These are phyloP conservation scores for Pterulicium gracile DNA, from an alignment of 1,284 basidiomycete species.

Conservation along the genomic window DNA sequence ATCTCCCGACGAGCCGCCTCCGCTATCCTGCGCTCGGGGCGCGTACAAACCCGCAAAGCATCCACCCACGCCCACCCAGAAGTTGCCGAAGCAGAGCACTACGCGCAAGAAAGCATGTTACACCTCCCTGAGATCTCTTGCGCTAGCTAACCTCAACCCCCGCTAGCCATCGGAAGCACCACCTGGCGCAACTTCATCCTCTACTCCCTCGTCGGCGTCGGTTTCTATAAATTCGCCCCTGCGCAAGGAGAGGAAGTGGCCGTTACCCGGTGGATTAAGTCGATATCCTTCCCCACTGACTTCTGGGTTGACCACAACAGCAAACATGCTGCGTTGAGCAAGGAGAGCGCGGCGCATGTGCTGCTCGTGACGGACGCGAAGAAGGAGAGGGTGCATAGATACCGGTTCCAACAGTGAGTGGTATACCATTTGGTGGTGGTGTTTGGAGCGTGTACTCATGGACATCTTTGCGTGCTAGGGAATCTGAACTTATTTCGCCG, in stretches of 20 bases:
- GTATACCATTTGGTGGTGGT: constrained; percentile 2
- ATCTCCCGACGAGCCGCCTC: too few relatives aligned
- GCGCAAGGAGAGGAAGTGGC: constrained; percentile 43
- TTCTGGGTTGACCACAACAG: constrained; percentile 43
- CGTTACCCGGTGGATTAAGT: constrained; percentile 50
- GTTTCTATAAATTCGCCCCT: constrained; percentile 59
- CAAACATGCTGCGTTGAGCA: constrained; percentile 41
- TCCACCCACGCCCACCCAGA: background rate
- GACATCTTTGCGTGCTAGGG: constrained; percentile 19
- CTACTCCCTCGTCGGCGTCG: constrained; percentile 32
- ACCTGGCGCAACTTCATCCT: constrained; percentile 53
- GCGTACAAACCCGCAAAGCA: too few relatives aligned
- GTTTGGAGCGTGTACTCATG: constrained; percentile 3
- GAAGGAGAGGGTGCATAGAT: constrained; percentile 43
- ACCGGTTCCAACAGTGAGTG: constrained; percentile 61
- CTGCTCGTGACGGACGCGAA: constrained; percentile 39
- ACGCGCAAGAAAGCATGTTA: background rate
- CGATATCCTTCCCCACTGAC: constrained; percentile 37
- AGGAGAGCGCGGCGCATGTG: constrained; percentile 31
- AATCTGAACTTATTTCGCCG: constrained; percentile 38
- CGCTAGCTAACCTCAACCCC: constrained; percentile 7
- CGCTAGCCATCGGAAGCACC: constrained; percentile 43
- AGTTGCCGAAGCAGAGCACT: background rate
- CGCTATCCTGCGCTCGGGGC: too few relatives aligned
- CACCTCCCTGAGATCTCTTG: constrained; percentile 7